Evolutionary conservation across 208 protist genomes (phyloP), one percentile per base, ranked within the genome.

Genomic region (Trypanosoma vivax): DNA sequence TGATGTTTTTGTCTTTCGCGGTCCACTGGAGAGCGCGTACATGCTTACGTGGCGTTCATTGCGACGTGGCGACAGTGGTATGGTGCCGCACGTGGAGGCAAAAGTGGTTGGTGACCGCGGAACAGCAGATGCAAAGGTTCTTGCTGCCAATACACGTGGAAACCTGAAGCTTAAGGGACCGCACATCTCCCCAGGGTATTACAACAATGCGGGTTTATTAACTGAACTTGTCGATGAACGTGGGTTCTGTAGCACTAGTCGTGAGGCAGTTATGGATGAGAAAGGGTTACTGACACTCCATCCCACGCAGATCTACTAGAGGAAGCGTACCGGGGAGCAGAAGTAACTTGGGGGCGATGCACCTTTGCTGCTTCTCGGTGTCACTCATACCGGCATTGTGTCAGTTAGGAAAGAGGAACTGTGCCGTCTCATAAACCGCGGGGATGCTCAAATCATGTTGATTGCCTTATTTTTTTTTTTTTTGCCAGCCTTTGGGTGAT

Each of bases 41-140:
- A 78, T 95, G 79, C 66, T 90, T 35, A 77, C 72, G 21, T 89
- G 78, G 76, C 70, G 79, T 45, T 80, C 84, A 11, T 56, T 92
- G 29, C 75, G 74, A 50, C 70, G 79, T 35, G 84, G 82, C 16
- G 27, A 62, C n/a, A 65, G 74, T 38, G 84, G 84, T 19, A 70
- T 86, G 66, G 73, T 95, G 11, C 88, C 88, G 24, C 84, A 95
- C 56, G 68, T 71, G 7, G 88, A 92, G 66, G 79, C 73, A 29
- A 92, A 91, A 73, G 67, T 95, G 18, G 88, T 95, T 23, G 88
- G 88, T 21, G 88, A 95, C 60, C 83, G 88, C 39, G 88, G 88
- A 30, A 90, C 88, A 11, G 65, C 70, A 11, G 88, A 95, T 42
- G 88, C 88, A n/a, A 88, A 83, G 62, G 75, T 95, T 43, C 68